phyloP scores from a whole-genome alignment of 1,284 basidiomycete genomes.

The Leccinum ponderosum region DNA sequence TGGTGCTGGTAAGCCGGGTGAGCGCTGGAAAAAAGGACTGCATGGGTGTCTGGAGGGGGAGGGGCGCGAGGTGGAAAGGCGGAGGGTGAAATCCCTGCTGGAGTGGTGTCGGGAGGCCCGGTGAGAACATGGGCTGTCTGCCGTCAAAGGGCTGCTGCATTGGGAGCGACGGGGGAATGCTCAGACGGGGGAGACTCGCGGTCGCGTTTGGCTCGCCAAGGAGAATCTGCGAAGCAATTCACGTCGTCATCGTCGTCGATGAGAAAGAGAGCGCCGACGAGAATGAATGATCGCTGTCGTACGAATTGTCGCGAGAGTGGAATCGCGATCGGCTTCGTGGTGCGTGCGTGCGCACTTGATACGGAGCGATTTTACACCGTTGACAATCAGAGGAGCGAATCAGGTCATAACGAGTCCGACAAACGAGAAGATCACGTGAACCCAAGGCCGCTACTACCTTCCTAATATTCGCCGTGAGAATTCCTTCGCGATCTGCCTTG shows the following conservation, averaged over 20 bases:
- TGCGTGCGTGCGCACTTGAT: too few relatives aligned
- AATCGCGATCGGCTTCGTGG: too few relatives aligned
- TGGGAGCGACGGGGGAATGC: slow-evolving; percentile 44
- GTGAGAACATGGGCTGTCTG: slow-evolving; percentile 58
- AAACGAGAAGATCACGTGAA: too few relatives aligned
- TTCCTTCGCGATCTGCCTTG: too few relatives aligned
- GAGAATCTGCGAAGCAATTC: neutral
- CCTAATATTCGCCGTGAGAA: too few relatives aligned
- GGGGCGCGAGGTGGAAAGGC: slow-evolving; percentile 45
- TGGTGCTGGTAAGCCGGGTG: slow-evolving; percentile 55
- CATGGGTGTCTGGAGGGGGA: slow-evolving; percentile 66
- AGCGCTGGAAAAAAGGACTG: slow-evolving; percentile 58
- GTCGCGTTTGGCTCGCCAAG: neutral
- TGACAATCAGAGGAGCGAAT: too few relatives aligned
- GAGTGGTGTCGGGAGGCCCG: slow-evolving; percentile 59
- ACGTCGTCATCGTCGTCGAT: neutral
- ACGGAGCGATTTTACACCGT: too few relatives aligned
- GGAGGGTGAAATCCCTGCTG: slow-evolving; percentile 62
- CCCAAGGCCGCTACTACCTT: too few relatives aligned
- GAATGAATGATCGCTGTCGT: too few relatives aligned
- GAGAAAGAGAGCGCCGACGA: slow-evolving; percentile 4
- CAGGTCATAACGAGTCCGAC: too few relatives aligned
- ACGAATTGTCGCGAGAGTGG: too few relatives aligned
- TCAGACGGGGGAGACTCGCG: slow-evolving; percentile 39
- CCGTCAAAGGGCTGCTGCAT: slow-evolving; percentile 48